Evolutionary conservation across 352 stramenopile species (phyloP).

Genomic region (Elongisporangium anandrum): DNA sequence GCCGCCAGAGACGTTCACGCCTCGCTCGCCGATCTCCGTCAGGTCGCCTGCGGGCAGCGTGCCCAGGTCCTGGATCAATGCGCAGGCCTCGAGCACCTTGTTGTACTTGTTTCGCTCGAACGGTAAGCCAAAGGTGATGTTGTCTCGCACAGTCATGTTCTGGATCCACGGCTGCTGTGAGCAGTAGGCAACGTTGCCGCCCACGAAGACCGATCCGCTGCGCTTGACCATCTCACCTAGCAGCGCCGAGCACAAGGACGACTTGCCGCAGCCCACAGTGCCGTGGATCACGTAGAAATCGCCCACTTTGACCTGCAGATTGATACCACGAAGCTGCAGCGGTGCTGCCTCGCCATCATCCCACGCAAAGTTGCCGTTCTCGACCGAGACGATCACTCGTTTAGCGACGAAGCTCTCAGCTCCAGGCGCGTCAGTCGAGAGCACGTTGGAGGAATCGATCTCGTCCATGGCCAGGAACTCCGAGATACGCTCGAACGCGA

Average conservation of each 20-base stretch:
- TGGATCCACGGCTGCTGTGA: constrained; percentile 91
- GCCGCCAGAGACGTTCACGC: constrained; percentile 55
- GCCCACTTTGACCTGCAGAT: constrained; percentile 61
- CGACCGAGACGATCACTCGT: constrained; percentile 22
- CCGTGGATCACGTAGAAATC: constrained; percentile 90
- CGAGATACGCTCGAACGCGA: constrained; percentile 41
- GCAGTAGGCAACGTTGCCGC: constrained; percentile 65
- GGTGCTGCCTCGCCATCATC: constrained; percentile 8
- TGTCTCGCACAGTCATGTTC: constrained; percentile 67
- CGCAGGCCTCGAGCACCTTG: constrained; percentile 54
- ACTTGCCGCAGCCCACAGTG: constrained; percentile 90
- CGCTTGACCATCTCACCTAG: constrained; percentile 86
- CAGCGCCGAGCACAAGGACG: constrained; percentile 82
- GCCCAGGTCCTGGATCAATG: constrained; percentile 61
- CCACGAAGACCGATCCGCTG: constrained; percentile 13
- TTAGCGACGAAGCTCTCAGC: constrained; percentile 8
- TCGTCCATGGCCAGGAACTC: constrained; percentile 68
- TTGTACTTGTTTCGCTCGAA: constrained; percentile 54
- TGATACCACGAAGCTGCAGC: constrained; percentile 51
- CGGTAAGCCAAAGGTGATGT: constrained; percentile 91
- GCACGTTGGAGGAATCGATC: constrained; percentile 17
- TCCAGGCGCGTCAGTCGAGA: constrained; percentile 6
- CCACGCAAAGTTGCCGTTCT: constrained; percentile 34
- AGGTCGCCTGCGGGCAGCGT: constrained; percentile 65
- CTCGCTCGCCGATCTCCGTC: constrained; percentile 64